Percentiles rank a stretch among this genome's conserved stretches.
phyloP scores from a whole-genome alignment of 139 green algal species.

The Spirogloea muscicola region DNA sequence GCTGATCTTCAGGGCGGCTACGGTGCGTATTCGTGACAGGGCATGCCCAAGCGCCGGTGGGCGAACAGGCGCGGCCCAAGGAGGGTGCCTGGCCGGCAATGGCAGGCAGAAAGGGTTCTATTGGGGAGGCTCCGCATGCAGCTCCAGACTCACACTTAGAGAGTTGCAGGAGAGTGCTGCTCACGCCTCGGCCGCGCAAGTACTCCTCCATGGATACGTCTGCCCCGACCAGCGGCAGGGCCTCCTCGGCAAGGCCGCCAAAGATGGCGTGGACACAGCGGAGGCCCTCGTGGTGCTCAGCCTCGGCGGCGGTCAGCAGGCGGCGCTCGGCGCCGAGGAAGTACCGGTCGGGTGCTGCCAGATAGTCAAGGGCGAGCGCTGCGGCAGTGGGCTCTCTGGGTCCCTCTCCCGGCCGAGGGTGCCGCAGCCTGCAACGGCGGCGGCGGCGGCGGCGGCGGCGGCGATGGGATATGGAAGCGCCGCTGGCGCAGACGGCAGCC shows the following conservation, averaged over 20 bases:
- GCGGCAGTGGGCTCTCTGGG: neutral
- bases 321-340: constrained; percentile 57
- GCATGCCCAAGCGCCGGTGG: too few relatives aligned
- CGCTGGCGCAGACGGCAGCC: constrained; percentile 56
- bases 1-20: too few relatives aligned
- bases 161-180: constrained; percentile 4
- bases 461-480: constrained; percentile 19
- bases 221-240: constrained; percentile 19
- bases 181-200: constrained; percentile 56
- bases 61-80: neutral
- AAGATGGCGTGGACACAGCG: constrained; percentile 61
- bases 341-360: constrained; percentile 51
- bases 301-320: constrained; percentile 52
- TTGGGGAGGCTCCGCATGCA: neutral
- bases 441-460: too few relatives aligned
- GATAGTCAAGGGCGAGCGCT: neutral
- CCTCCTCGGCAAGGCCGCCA: constrained; percentile 47
- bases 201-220: constrained; percentile 61
- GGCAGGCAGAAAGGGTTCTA: neutral
- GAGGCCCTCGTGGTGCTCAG: constrained; percentile 46
- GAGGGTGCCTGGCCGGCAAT: neutral
- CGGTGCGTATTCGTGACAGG: too few relatives aligned
- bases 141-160: constrained; percentile 17
- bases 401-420: neutral
- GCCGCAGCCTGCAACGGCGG: too few relatives aligned